These are phyloP conservation scores for Suillus hirtellus DNA, from an alignment of 768 basidiomycete species.

Conservation along the genomic window DNA sequence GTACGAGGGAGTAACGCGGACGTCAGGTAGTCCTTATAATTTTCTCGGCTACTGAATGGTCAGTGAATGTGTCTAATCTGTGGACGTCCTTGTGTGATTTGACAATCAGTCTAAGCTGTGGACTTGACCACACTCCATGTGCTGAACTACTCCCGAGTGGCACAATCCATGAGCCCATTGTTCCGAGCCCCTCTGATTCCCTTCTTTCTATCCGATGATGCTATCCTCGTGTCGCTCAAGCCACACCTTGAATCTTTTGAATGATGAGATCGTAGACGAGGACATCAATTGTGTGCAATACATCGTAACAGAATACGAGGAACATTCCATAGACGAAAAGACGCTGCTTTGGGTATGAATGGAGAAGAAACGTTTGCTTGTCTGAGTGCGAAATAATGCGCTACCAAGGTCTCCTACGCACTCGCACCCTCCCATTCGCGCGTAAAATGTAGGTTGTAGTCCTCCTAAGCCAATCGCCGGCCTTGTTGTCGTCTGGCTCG, in stretches of 20 bases:
- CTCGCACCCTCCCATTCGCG: constrained; percentile 39
- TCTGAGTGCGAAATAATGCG: background rate
- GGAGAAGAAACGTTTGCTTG: background rate
- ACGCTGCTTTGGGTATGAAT: background rate
- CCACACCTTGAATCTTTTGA: background rate
- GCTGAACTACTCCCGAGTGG: constrained; percentile 23
- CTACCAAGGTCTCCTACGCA: constrained; percentile 44
- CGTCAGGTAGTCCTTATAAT: constrained; percentile 20
- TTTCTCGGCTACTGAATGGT: background rate
- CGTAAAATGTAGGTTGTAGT: constrained; percentile 46
- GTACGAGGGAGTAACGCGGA: constrained; percentile 4
- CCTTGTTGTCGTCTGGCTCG: constrained; percentile 19
- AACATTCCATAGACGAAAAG: background rate
- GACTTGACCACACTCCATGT: background rate
- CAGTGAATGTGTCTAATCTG: background rate
- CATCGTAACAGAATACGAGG: background rate
- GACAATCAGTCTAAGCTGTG: background rate
- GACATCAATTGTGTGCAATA: background rate
- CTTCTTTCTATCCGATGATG: background rate
- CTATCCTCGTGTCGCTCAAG: background rate
- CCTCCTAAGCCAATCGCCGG: constrained; percentile 26
- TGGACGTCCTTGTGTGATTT: background rate
- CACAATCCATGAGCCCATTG: constrained; percentile 10
- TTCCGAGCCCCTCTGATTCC: background rate
- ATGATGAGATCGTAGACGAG: background rate